phyloP scores from a whole-genome alignment of 2,329 filamentous ascomycete genomes.

The Calonectria pseudoreteaudii region DNA sequence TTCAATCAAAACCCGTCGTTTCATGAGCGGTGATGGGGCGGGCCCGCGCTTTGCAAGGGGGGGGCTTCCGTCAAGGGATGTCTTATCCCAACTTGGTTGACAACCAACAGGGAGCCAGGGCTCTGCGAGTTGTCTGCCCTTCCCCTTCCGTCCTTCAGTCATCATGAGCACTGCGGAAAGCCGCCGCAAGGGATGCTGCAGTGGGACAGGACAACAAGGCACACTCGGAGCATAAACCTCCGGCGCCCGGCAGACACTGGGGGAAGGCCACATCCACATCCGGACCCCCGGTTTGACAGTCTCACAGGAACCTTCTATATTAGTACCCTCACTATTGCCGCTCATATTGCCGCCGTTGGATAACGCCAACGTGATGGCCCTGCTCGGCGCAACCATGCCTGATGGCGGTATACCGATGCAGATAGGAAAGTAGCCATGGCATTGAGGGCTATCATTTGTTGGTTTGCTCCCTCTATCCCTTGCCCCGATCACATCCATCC shows the following conservation, averaged over 20 bases:
- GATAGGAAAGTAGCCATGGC: neutral
- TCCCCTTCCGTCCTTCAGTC: constrained; percentile 3
- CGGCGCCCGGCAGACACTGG: neutral
- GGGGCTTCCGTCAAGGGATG: constrained; percentile 19
- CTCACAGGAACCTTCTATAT: constrained; percentile 16
- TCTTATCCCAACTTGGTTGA: constrained; percentile 22
- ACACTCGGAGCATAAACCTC: neutral
- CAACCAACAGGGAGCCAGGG: constrained; percentile 6
- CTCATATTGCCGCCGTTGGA: constrained; percentile 15
- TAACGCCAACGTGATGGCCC: neutral
- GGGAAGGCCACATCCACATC: neutral
- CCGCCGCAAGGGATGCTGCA: neutral
- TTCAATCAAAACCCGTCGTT: constrained; percentile 33
- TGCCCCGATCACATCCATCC: neutral
- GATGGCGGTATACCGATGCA: neutral
- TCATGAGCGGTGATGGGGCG: constrained; percentile 28
- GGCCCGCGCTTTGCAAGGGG: constrained; percentile 31
- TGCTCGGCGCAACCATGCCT: neutral
- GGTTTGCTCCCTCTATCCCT: neutral
- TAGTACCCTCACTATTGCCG: neutral
- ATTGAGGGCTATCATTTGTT: neutral
- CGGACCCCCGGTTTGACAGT: constrained; percentile 8
- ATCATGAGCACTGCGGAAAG: neutral
- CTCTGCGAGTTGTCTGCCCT: neutral
- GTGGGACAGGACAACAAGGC: constrained; percentile 1